phyloP scores from a whole-genome alignment of 1,284 basidiomycete species.

The Nidula niveotomentosa region DNA sequence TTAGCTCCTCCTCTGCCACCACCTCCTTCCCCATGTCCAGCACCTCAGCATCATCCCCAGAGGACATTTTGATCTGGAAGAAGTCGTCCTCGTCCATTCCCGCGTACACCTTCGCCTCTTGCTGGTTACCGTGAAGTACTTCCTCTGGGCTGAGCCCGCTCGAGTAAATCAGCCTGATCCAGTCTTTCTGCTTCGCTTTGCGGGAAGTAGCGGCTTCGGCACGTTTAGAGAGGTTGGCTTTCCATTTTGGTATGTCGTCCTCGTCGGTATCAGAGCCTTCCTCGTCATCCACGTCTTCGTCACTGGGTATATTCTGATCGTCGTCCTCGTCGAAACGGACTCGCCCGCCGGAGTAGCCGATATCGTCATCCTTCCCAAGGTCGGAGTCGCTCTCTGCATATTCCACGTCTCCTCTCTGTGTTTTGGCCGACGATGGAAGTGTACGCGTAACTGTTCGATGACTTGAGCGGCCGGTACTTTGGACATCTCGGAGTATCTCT shows the following conservation, averaged over 20 bases:
- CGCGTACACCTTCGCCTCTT: conserved; percentile 16
- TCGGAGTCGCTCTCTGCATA: conserved; percentile 86
- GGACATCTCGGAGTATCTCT: conserved; percentile 21
- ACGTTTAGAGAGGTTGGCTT: conserved; percentile 64
- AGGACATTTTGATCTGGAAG: conserved; percentile 58
- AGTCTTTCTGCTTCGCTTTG: conserved; percentile 55
- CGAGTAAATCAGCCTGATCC: conserved; percentile 88
- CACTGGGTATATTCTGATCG: conserved; percentile 55
- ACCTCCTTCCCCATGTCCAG: conserved; percentile 74
- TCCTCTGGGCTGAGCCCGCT: conserved; percentile 71
- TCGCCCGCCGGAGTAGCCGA: conserved; percentile 16
- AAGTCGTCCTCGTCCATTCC: conserved; percentile 72
- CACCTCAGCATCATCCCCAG: conserved; percentile 47
- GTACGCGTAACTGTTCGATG: conserved; percentile 47
- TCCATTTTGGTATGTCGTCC: conserved; percentile 71
- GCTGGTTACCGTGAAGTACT: conserved; percentile 50
- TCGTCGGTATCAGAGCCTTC: conserved; percentile 42
- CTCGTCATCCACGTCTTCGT: conserved; percentile 38
- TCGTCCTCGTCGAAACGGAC: conserved; percentile 49
- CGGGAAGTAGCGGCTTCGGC: conserved; percentile 54
- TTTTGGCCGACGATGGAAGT: conserved; percentile 31
- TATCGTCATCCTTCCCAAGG: conserved; percentile 48
- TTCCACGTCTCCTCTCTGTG: conserved; percentile 46
- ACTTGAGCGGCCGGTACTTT: conserved; percentile 47
- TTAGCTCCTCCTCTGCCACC: conserved; percentile 48